Evolutionary conservation across 352 stramenopile species (phyloP).

Genomic region (Phytophthora constricta): DNA sequence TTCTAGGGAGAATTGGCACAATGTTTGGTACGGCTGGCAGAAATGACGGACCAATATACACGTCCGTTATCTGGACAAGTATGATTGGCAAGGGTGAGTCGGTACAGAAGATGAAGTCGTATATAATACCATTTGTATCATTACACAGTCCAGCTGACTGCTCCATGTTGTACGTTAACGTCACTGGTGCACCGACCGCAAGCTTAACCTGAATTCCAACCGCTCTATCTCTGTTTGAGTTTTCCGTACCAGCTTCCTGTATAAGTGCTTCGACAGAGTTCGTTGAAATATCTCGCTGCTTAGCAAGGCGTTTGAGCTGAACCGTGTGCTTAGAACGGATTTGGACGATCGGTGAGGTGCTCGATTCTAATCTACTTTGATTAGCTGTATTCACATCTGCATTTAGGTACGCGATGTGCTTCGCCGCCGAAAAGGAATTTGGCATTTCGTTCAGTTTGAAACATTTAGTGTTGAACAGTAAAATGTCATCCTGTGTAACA

Average conservation of each 20-base stretch:
- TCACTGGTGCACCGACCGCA: slow-evolving; percentile 8
- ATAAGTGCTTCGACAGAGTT: background rate
- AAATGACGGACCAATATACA: slow-evolving; percentile 2
- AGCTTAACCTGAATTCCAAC: background rate
- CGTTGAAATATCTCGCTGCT: background rate
- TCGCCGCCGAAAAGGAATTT: background rate
- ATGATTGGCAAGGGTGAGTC: background rate
- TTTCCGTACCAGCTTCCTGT: background rate
- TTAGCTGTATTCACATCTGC: slow-evolving; percentile 8
- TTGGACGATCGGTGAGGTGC: background rate
- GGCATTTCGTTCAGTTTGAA: background rate
- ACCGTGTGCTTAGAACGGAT: background rate
- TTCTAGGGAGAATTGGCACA: background rate
- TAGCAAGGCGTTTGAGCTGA: background rate
- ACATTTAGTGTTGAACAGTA: slow-evolving; percentile 5
- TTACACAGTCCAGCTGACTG: slow-evolving; percentile 10
- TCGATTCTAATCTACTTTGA: background rate
- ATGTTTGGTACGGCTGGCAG: slow-evolving; percentile 1
- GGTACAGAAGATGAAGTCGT: background rate
- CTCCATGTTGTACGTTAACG: background rate
- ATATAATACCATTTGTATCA: slow-evolving; percentile 5
- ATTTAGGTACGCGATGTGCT: slow-evolving; percentile 9
- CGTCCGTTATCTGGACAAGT: background rate
- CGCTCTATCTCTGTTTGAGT: background rate
- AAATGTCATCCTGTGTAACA: background rate